Base-by-base conservation (phyloP, 2,329 filamentous ascomycete genomes). In the Sporothrix pallida region DNA sequence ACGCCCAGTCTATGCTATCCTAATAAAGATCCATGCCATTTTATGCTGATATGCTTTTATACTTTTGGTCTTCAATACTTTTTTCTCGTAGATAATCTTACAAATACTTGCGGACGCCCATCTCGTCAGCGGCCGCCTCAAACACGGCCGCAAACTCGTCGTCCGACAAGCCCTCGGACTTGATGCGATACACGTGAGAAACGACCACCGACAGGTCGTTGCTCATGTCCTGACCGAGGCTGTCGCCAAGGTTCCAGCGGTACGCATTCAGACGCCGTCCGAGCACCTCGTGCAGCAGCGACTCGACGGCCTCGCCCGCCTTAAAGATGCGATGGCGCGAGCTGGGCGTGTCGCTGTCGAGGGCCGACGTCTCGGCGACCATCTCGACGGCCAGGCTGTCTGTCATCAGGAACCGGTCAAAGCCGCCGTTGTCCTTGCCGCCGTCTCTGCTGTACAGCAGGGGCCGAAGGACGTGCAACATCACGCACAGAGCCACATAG, bases 401-500 rank as follows among this genome's bases (percentile, higher is more conserved):
- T 10, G 78, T 75, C 44, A 81, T 77, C 56, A 74, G 70, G 76
- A 80, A 81, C 37, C 65, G 71, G 70, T 54, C 58, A 23, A 56
- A n/a, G 6, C 46, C 48, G 20, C n/a, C 42, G 31, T 56, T 10
- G 37, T 17, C 8, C 10, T 23, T 54, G 12, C 65, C 48, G 48
- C n/a, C 67, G 58, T 42, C 26, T n/a, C 58, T 17, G 20, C 62
- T 67, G 20, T 46, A 75, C 68, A 81, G 76, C 37, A 82, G 75
- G 58, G 78, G 75, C 56, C 72, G 76, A 76, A 82, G 78, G 6
- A 78, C 76, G 37, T 76, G 77, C 73, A 83, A 80, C 0, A 83
- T 81, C 79, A 86, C 83, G 74, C 86, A 80, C 75, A 86, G 82
- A 75, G 86, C 86, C 1, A 85, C 82, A 75, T 84, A 83, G 74